Evolutionary conservation across 805 yeast genomes (phyloP).

Genomic region (Starmera dryadoides): DNA sequence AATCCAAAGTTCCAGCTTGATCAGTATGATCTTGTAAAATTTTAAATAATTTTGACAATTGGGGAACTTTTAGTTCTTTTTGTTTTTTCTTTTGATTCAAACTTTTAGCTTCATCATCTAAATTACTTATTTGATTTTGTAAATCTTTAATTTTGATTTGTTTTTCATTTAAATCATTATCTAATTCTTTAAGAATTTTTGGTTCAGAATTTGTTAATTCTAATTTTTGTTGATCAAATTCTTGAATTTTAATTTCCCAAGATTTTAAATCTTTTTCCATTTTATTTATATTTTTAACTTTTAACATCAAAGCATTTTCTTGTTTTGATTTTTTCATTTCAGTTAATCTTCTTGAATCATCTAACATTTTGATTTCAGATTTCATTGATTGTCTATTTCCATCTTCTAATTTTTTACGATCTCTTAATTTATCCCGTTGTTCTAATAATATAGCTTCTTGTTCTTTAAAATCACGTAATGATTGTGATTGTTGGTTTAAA

Average conservation of each 20-base stretch:
- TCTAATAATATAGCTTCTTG: constrained; percentile 26
- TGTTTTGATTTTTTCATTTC: constrained; percentile 28
- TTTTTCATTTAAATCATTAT: constrained; percentile 10
- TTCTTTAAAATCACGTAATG: constrained; percentile 29
- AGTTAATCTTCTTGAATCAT: constrained; percentile 31
- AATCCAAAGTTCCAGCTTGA: constrained; percentile 14
- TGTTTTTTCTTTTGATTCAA: constrained; percentile 12
- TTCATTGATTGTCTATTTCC: constrained; percentile 30
- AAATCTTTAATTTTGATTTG: constrained; percentile 3
- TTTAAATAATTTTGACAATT: constrained; percentile 9
- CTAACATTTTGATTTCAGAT: constrained; percentile 33
- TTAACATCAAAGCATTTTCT: constrained; percentile 20
- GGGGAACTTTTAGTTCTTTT: constrained; percentile 10
- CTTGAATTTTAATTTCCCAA: constrained; percentile 25
- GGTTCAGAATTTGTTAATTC: constrained; percentile 12
- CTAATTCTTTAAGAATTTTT: constrained; percentile 10
- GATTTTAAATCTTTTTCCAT: constrained; percentile 26
- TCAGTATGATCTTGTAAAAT: constrained; percentile 12
- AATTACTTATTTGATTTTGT: constrained; percentile 4
- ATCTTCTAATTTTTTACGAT: constrained; percentile 34
- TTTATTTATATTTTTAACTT: constrained; percentile 23
- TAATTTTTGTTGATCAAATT: constrained; percentile 12
- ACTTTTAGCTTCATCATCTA: constrained; percentile 13
- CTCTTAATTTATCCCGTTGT: constrained; percentile 29
- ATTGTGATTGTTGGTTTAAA: constrained; percentile 24